These are phyloP conservation scores for Magnusiomyces suaveolens DNA, from an alignment of 1,139 yeast genomes.

Conservation along the genomic window DNA sequence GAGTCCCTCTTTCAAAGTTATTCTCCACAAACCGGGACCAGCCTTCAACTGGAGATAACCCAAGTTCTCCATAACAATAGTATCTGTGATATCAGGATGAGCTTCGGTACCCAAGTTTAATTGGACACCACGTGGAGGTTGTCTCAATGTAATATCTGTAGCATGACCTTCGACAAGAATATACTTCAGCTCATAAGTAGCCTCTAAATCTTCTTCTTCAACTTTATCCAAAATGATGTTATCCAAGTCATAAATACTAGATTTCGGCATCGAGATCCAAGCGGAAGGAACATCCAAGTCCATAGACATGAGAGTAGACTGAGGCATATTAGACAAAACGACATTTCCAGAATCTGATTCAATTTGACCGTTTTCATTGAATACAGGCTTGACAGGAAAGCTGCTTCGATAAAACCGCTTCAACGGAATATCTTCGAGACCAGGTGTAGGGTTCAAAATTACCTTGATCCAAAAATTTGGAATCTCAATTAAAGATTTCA, in stretches of 20 bases:
- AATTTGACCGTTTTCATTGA: constrained; percentile 33
- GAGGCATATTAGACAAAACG: constrained; percentile 37
- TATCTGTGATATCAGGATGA: constrained; percentile 36
- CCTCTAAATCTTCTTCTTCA: constrained; percentile 31
- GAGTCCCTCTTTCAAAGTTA: constrained; percentile 39
- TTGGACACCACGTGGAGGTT: constrained; percentile 45
- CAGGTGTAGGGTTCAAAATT: constrained; percentile 49
- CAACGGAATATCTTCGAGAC: constrained; percentile 38
- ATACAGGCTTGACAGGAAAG: constrained; percentile 36
- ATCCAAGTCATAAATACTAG: constrained; percentile 50
- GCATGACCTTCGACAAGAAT: constrained; percentile 67
- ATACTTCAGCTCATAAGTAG: constrained; percentile 41
- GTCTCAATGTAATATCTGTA: constrained; percentile 34
- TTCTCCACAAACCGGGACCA: constrained; percentile 56
- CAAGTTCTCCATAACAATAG: constrained; percentile 58
- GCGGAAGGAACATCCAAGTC: constrained; percentile 55
- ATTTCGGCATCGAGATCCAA: constrained; percentile 51
- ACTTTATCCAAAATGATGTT: constrained; percentile 38
- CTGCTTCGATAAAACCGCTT: constrained; percentile 51
- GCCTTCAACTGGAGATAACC: constrained; percentile 72
- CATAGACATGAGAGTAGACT: constrained; percentile 43
- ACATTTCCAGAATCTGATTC: constrained; percentile 24
- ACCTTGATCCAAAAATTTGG: constrained; percentile 40
- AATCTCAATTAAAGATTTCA: constrained; percentile 37
- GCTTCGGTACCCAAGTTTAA: constrained; percentile 35